phyloP scores from a whole-genome alignment of 176 grass and related monocot genomes.

The Saccharum officinarum region DNA sequence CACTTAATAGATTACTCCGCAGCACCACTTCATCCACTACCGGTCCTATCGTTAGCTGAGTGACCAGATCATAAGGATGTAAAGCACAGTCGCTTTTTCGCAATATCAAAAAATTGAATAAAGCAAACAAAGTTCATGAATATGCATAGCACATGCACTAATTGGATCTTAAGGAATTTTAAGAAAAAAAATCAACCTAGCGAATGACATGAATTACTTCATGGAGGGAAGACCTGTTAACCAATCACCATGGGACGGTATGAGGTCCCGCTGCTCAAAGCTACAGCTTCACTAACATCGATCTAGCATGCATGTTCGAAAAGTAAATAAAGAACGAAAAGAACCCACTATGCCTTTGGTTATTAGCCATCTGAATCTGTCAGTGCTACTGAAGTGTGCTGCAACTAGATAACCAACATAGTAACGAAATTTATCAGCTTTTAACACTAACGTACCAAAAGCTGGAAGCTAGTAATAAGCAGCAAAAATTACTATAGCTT shows the following conservation, averaged over 20 bases:
- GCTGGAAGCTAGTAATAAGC: neutral
- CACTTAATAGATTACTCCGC: constrained; percentile 24
- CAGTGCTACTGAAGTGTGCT: constrained; percentile 12
- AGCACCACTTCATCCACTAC: constrained; percentile 18
- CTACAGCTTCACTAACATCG: neutral
- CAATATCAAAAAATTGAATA: neutral
- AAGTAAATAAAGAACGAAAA: neutral
- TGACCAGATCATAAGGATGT: constrained; percentile 3
- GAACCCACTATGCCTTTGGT: neutral
- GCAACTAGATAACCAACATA: constrained; percentile 32
- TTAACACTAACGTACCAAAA: constrained; percentile 10
- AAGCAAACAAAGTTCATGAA: neutral
- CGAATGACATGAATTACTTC: neutral
- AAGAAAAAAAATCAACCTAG: neutral
- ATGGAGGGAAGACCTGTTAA: neutral
- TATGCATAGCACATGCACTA: neutral
- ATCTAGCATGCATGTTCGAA: neutral
- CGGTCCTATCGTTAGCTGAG: neutral
- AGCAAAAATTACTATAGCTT: constrained; percentile 29
- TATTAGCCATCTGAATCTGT: neutral
- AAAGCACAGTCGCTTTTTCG: constrained; percentile 4
- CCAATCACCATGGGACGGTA: no score
- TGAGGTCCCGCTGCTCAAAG: neutral
- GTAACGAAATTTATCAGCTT: neutral
- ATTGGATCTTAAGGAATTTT: neutral